Evolutionary conservation across 805 yeast species (phyloP), one percentile per base, ranked within the genome.

Genomic region (Huiozyma naganishii): DNA sequence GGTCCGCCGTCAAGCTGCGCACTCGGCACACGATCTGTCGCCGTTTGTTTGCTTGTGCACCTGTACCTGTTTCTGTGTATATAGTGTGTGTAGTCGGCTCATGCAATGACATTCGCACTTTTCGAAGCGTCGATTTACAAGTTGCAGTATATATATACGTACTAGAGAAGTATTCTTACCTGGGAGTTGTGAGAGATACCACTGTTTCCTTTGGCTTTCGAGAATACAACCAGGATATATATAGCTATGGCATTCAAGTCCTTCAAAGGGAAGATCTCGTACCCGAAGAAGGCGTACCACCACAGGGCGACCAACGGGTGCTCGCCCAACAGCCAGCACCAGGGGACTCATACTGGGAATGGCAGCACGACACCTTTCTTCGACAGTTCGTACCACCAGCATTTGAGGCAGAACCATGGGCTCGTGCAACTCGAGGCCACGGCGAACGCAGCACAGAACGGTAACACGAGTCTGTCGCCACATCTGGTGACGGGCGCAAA

Each of bases 321-420:
- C 12, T 17, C 30, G 5, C 32, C 35, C n/a, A 36, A 11, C 29
- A 30, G 29, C 10, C 17, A 35, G 7, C 33, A 35, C 11, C 36
- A 28, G 17, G 29, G 36, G 6, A 6, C 7, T 43, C 8, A 45
- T 65, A 2, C 4, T 4, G 23, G 23, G 4, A 17, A 17, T 4
- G 4, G 23, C 4, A 17, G 4, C 23, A 46, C 64, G 1, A 54
- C 62, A 1, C 53, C 68, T 6, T 67, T 67, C 47, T 67, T 67
- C 41, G 70, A 67, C 43, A 65, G 67, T 28, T 57, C 70, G n/a
- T 66, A 65, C 51, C 67, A 66, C 51, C 68, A 66, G 49, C 55
- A 64, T 51, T 48, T 66, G 46, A 61, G 65, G 42, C 66, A 64
- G 42, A 63, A 63, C 46, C 61, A 62, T 33, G 68, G 66, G 35